These are phyloP conservation scores for Aspergillus candidus DNA, from an alignment of 2,329 filamentous ascomycete genomes.

Conservation along the genomic window DNA sequence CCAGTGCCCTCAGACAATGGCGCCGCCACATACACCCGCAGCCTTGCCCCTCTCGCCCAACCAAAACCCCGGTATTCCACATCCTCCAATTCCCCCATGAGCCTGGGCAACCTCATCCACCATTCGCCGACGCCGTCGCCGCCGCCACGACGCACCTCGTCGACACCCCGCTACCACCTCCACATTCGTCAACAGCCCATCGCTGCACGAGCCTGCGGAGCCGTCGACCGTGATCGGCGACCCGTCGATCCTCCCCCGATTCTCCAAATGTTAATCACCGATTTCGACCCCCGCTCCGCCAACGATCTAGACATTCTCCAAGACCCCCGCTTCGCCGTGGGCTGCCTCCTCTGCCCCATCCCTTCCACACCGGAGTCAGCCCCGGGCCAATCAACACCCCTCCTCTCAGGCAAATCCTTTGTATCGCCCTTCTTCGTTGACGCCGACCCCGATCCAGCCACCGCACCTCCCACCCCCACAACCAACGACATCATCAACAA, in stretches of 20 bases:
- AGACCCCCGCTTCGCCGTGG: slow-evolving; percentile 38
- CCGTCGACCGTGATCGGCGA: slow-evolving; percentile 42
- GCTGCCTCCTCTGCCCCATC: slow-evolving; percentile 39
- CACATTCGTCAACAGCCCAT: slow-evolving; percentile 43
- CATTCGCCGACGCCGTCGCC: slow-evolving; percentile 20
- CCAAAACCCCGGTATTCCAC: slow-evolving; percentile 12
- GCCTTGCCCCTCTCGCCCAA: slow-evolving; percentile 8
- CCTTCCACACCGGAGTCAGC: slow-evolving; percentile 13
- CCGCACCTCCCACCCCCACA: slow-evolving; percentile 35
- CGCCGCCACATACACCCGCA: slow-evolving; percentile 11
- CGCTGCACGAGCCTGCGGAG: slow-evolving; percentile 42
- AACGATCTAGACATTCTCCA: slow-evolving; percentile 35
- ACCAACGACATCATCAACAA: slow-evolving; percentile 9
- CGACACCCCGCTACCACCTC: slow-evolving; percentile 32
- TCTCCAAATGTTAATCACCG: slow-evolving; percentile 40
- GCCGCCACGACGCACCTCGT: slow-evolving; percentile 17
- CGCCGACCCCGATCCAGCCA: slow-evolving; percentile 39
- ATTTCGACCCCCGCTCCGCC: slow-evolving; percentile 37
- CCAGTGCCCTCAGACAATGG: slow-evolving; percentile 26
- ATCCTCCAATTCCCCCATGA: slow-evolving; percentile 27
- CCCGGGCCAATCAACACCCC: slow-evolving; percentile 21
- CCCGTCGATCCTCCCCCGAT: slow-evolving; percentile 45
- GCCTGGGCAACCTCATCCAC: slow-evolving; percentile 34
- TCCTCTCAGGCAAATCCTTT: slow-evolving; percentile 35
- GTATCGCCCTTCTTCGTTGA: slow-evolving; percentile 40